These are phyloP conservation scores for Candida xyloterini DNA, from an alignment of 805 yeast species.

Conservation along the genomic window DNA sequence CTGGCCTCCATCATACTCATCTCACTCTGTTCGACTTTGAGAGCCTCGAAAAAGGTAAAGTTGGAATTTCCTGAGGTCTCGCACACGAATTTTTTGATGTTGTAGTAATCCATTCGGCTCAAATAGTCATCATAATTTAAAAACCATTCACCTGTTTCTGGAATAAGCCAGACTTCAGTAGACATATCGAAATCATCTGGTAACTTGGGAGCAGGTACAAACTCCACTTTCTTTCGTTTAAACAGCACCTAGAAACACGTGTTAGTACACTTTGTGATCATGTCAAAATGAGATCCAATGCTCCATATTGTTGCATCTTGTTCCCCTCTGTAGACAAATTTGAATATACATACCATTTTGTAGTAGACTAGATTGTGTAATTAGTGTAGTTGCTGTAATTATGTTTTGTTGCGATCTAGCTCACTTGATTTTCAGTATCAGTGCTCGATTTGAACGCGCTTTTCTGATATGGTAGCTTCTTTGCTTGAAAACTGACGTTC, in stretches of 20 bases:
- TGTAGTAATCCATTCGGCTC: slow-evolving; percentile 66
- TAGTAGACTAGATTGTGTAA: neutral
- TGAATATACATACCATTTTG: slow-evolving; percentile 3
- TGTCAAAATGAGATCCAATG: neutral
- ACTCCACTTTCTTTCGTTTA: slow-evolving; percentile 67
- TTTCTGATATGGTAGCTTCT: neutral
- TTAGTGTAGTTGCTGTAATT: neutral
- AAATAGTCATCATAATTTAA: slow-evolving; percentile 71
- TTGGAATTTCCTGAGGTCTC: slow-evolving; percentile 94
- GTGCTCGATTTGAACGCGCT: neutral
- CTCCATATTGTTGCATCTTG: neutral
- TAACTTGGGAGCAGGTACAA: slow-evolving; percentile 52
- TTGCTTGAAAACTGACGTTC: neutral
- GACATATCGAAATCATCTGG: slow-evolving; percentile 52
- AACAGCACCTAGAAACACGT: slow-evolving; percentile 55
- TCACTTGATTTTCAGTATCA: neutral
- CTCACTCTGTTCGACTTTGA: slow-evolving; percentile 66
- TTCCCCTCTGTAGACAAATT: neutral
- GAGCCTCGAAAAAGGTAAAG: slow-evolving; percentile 86
- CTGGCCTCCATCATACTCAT: slow-evolving; percentile 64
- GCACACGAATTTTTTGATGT: slow-evolving; percentile 80
- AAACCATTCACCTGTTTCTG: slow-evolving; percentile 90
- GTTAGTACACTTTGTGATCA: slow-evolving; percentile 2
- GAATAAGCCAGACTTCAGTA: slow-evolving; percentile 74
- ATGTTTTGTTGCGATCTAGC: neutral